Percentiles rank a stretch among this genome's conserved stretches.
phyloP scores from a whole-genome alignment of 2,329 filamentous ascomycete species.

The Venturia effusa region DNA sequence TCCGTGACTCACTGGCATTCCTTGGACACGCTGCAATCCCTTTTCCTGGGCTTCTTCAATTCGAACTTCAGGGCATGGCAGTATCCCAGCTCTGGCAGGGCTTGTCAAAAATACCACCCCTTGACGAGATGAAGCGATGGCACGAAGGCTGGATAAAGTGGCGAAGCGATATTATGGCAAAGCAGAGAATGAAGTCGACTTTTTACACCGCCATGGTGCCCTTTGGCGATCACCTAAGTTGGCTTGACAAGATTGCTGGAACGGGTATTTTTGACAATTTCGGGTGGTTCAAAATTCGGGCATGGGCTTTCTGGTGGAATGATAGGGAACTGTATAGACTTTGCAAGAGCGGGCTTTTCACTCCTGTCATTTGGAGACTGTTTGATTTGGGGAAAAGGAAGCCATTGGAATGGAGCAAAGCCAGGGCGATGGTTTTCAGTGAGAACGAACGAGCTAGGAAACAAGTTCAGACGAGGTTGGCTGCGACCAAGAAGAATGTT shows the following conservation, averaged over 20 bases:
- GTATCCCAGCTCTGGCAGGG: slow-evolving; percentile 24
- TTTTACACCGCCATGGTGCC: slow-evolving; percentile 17
- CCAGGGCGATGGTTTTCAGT: slow-evolving; percentile 17
- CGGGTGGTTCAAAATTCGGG: slow-evolving; percentile 20
- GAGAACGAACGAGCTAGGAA: slow-evolving; percentile 1
- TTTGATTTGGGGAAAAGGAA: slow-evolving; percentile 25
- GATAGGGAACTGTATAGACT: slow-evolving; percentile 23
- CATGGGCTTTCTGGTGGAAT: slow-evolving; percentile 26
- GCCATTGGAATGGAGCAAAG: slow-evolving; percentile 19
- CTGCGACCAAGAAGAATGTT: slow-evolving; percentile 1
- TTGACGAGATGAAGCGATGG: slow-evolving; percentile 21
- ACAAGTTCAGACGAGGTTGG: neutral
- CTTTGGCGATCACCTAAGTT: slow-evolving; percentile 18
- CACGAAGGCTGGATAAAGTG: slow-evolving; percentile 12
- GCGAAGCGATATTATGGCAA: slow-evolving; percentile 13
- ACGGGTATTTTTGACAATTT: slow-evolving; percentile 22
- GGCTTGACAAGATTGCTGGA: slow-evolving; percentile 24
- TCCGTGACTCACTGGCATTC: slow-evolving; percentile 21
- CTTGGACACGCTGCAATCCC: slow-evolving; percentile 18
- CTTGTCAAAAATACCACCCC: slow-evolving; percentile 16
- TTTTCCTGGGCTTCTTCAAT: slow-evolving; percentile 19
- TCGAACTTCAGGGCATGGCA: slow-evolving; percentile 21
- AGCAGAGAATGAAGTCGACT: slow-evolving; percentile 13
- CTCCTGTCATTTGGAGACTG: slow-evolving; percentile 24
- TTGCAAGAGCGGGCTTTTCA: slow-evolving; percentile 24